These are phyloP conservation scores for Lachancea cidri DNA, from an alignment of 805 yeast species.

Conservation along the genomic window DNA sequence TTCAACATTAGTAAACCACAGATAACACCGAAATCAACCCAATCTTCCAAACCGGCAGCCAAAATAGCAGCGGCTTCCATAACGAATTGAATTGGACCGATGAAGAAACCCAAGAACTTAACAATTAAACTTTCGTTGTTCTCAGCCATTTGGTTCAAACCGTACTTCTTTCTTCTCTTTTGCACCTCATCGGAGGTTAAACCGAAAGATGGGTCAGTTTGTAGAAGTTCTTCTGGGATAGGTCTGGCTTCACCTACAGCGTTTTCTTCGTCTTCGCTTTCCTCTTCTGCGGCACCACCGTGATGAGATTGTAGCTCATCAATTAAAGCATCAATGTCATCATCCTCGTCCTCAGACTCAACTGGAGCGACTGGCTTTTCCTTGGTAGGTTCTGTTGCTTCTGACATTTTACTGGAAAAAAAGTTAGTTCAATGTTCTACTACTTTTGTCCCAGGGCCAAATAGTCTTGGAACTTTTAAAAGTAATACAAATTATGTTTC, in stretches of 20 bases:
- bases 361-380: conserved; percentile 36
- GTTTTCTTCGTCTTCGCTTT: conserved; percentile 38
- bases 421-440: background rate
- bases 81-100: conserved; percentile 95
- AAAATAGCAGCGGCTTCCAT: conserved; percentile 95
- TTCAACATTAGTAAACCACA: conserved; percentile 80
- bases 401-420: conserved; percentile 7
- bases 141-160: conserved; percentile 87
- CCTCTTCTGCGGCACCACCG: conserved; percentile 45
- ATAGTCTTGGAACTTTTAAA: background rate
- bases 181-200: conserved; percentile 70
- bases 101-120: conserved; percentile 81
- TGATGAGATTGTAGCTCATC: conserved; percentile 69
- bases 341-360: conserved; percentile 48
- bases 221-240: conserved; percentile 79
- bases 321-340: conserved; percentile 67
- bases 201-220: conserved; percentile 78
- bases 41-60: conserved; percentile 95
- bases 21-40: conserved; percentile 99
- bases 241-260: conserved; percentile 63
- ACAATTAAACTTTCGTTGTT: conserved; percentile 74
- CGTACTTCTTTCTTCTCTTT: conserved; percentile 85
- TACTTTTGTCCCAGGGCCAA: background rate
- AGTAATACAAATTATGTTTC: too few relatives aligned
- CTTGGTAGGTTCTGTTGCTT: conserved; percentile 15